These are phyloP conservation scores for Tanacetum coccineum DNA, from an alignment of 129 eudicot species.

Conservation along the genomic window DNA sequence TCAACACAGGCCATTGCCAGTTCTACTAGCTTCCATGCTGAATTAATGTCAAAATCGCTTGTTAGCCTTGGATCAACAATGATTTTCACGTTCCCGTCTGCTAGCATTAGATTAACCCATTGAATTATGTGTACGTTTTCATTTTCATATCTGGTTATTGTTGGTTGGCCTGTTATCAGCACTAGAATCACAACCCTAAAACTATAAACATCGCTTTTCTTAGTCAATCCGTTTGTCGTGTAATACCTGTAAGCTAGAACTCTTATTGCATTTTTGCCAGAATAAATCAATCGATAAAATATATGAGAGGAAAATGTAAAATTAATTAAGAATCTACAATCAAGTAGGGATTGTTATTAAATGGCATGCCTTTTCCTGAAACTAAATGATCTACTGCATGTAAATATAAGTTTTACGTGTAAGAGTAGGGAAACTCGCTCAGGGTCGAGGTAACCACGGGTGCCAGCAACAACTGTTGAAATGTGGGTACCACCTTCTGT, in stretches of 20 bases:
- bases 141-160: constrained; percentile 7
- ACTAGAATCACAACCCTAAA: constrained; percentile 37
- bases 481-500: too few species aligned
- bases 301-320: too few species aligned
- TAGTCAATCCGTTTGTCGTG: constrained; percentile 28
- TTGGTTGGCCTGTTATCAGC: constrained; percentile 32
- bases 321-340: too few species aligned
- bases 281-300: too few species aligned
- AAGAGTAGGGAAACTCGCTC: too few species aligned
- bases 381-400: background rate
- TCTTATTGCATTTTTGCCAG: too few species aligned
- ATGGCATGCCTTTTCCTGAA: too few species aligned
- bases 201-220: constrained; percentile 42
- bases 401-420: too few species aligned
- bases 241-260: constrained; percentile 30
- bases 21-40: constrained; percentile 25
- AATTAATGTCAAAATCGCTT: constrained; percentile 18
- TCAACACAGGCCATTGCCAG: constrained; percentile 28
- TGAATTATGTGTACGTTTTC: constrained; percentile 17
- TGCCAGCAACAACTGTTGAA: too few species aligned
- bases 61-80: constrained; percentile 23
- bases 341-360: too few species aligned
- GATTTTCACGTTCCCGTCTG: constrained; percentile 18
- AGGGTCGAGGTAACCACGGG: too few species aligned
- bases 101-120: constrained; percentile 18